Percentiles rank a stretch among this genome's conserved stretches.
phyloP scores from a whole-genome alignment of 768 basidiomycete species.

The Tylopilus sp. region DNA sequence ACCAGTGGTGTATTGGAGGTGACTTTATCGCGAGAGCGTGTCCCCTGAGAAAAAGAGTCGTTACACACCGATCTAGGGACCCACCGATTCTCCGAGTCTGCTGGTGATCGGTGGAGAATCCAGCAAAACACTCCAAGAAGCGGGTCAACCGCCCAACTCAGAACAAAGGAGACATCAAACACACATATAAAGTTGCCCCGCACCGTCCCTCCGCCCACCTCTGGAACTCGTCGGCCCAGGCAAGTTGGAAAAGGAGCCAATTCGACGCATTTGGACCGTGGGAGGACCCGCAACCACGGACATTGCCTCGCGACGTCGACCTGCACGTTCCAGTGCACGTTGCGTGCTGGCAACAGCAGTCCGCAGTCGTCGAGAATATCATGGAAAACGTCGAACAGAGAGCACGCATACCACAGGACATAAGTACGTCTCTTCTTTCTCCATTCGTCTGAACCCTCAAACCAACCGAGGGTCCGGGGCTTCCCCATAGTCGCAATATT shows the following conservation, averaged over 20 bases:
- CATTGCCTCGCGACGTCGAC: constrained; percentile 25
- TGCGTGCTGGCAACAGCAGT: constrained; percentile 23
- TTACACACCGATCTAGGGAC: too few relatives aligned
- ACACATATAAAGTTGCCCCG: too few relatives aligned
- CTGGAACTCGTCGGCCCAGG: too few relatives aligned
- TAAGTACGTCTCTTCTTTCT: constrained; percentile 37
- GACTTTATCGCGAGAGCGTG: too few relatives aligned
- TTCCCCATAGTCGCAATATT: constrained; percentile 66
- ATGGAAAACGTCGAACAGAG: constrained; percentile 31
- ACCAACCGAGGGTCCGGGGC: background rate
- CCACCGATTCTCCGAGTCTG: too few relatives aligned
- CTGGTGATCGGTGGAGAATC: background rate
- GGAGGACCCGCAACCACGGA: constrained; percentile 14
- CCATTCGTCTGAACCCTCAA: background rate
- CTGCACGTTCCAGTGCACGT: constrained; percentile 10
- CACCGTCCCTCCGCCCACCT: background rate
- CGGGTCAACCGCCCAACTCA: too few relatives aligned
- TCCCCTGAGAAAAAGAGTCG: too few relatives aligned
- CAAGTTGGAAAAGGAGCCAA: constrained; percentile 16
- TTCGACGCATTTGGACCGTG: constrained; percentile 26
- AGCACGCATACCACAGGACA: constrained; percentile 47
- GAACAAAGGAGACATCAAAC: too few relatives aligned
- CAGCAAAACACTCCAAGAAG: background rate
- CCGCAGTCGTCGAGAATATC: constrained; percentile 17
- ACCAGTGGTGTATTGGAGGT: too few relatives aligned